Evolutionary conservation across 2,329 filamentous ascomycete genomes (phyloP), one percentile per base, ranked within the genome.

Genomic region (Colletotrichum horii): DNA sequence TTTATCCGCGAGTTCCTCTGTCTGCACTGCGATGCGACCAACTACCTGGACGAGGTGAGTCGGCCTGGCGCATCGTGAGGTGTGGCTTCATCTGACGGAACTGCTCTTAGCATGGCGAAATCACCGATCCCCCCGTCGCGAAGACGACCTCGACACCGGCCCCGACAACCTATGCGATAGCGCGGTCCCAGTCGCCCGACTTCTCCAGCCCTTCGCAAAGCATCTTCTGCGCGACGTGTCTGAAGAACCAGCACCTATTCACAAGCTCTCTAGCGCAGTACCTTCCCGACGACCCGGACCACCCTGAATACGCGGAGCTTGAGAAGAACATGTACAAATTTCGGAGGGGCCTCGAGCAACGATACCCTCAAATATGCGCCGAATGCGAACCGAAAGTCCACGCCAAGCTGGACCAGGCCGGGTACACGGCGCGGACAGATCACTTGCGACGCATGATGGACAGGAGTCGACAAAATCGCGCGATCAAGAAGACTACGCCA

Each of bases 291-390:
- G 90, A 93, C 74, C 86, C 89, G 0, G 86, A 87, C 58, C 91
- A 96, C 78, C 92, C 94, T 1, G 89, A 94, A 68, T 95, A 96
- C 82, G 86, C 85, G 5, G 88, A 91, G 76, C 93, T 93, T 77
- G 93, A 96, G 82, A 89, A 89, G 70, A 90, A 90, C 65, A 94
- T 94, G 79, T 93, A 93, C 78, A 88, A 89, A 43, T 98, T 94
- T 83, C 93, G 93, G 76, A 89, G 88, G 76, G 89, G 93, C 67
- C 88, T 98, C 22, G 96, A 98, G 85, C 88, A 92, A 80, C 91
- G 94, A 66, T 98, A 98, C 81, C 97, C 97, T 1, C 95, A 97
- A 81, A 93, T 98, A 74, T 99, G 97, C 86, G 90, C 90, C 77
- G 88, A 91, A 61, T 99, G 97, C 84, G 94, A 94, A 77, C 94